Percentiles rank a stretch among this genome's conserved stretches.
These are phyloP conservation scores for Paraconiothyrium sp. DNA, from an alignment of 2,329 filamentous ascomycete species.

Conservation along the genomic window DNA sequence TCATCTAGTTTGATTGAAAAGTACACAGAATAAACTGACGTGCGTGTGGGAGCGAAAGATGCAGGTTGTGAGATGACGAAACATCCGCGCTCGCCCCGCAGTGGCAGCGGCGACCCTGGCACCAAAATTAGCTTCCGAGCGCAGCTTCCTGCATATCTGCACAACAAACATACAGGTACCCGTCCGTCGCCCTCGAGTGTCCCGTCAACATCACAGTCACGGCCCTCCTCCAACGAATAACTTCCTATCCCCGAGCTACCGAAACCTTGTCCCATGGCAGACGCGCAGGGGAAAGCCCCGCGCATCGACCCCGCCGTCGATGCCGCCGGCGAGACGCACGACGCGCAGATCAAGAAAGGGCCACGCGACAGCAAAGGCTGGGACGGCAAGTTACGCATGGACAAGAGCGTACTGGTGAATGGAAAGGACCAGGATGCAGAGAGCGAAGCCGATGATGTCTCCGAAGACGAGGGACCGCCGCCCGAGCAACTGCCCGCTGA, in stretches of 20 bases:
- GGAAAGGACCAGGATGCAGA: slow-evolving; percentile 70
- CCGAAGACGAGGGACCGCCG: slow-evolving; percentile 66
- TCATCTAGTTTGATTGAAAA: not conserved
- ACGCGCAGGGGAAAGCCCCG: slow-evolving; percentile 36
- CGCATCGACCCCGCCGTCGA: slow-evolving; percentile 40
- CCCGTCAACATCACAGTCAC: not conserved
- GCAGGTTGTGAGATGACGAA: not conserved
- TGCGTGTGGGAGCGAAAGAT: not conserved
- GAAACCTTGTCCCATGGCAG: slow-evolving; percentile 30
- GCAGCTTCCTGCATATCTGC: slow-evolving; percentile 6
- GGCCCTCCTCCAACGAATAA: too few relatives aligned
- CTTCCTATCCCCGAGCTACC: not conserved
- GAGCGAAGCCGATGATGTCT: slow-evolving; percentile 81
- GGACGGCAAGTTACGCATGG: slow-evolving; percentile 84
- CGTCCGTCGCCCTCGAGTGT: not conserved
- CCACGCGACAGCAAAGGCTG: slow-evolving; percentile 66
- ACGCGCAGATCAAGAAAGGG: slow-evolving; percentile 38
- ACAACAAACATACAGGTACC: slow-evolving; percentile 1
- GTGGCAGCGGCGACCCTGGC: not conserved
- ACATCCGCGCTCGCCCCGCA: slow-evolving; percentile 1
- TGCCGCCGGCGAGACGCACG: slow-evolving; percentile 24
- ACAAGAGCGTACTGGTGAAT: slow-evolving; percentile 64
- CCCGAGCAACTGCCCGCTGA: slow-evolving; percentile 46
- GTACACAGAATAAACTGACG: not conserved
- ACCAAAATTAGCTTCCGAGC: slow-evolving; percentile 1